phyloP scores from a whole-genome alignment of 495 filamentous ascomycete genomes.

The Penicillium argentinense region DNA sequence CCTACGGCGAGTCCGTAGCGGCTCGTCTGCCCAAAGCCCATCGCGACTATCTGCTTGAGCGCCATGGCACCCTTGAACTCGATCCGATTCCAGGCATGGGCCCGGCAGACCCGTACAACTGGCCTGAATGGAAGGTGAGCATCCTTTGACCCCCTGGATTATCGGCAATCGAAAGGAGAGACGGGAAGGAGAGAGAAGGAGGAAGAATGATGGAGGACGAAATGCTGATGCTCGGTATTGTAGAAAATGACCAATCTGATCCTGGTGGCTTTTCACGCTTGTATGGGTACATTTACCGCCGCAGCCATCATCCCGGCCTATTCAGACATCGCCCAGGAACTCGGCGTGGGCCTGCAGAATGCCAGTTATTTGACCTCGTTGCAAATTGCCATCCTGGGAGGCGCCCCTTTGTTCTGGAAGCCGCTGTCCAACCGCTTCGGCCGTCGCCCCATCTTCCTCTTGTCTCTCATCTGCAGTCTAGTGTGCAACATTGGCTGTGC shows the following conservation, averaged over 20 bases:
- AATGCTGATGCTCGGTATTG: conserved; percentile 9
- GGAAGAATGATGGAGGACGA: not conserved
- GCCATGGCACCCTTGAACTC: conserved; percentile 55
- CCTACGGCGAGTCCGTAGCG: conserved; percentile 31
- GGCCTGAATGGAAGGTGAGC: conserved; percentile 55
- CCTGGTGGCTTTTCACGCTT: conserved; percentile 55
- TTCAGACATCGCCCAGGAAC: conserved; percentile 41
- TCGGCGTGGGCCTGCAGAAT: conserved; percentile 37
- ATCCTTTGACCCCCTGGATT: not conserved
- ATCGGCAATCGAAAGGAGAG: not conserved
- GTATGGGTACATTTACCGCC: conserved; percentile 57
- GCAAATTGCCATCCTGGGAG: conserved; percentile 50
- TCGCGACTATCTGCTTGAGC: conserved; percentile 50
- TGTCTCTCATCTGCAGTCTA: conserved; percentile 45
- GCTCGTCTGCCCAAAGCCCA: conserved; percentile 38
- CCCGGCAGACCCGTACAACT: conserved; percentile 56
- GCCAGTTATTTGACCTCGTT: conserved; percentile 52
- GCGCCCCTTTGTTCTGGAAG: conserved; percentile 53
- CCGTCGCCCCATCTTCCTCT: conserved; percentile 51
- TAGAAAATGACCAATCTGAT: conserved; percentile 56
- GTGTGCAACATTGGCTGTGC: conserved; percentile 50
- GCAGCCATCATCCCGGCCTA: conserved; percentile 54
- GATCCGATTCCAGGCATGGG: conserved; percentile 51
- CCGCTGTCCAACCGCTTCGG: conserved; percentile 58
- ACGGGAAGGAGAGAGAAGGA: not conserved